phyloP scores from a whole-genome alignment of 208 protist genomes.

The Trypanosoma cruzi region DNA sequence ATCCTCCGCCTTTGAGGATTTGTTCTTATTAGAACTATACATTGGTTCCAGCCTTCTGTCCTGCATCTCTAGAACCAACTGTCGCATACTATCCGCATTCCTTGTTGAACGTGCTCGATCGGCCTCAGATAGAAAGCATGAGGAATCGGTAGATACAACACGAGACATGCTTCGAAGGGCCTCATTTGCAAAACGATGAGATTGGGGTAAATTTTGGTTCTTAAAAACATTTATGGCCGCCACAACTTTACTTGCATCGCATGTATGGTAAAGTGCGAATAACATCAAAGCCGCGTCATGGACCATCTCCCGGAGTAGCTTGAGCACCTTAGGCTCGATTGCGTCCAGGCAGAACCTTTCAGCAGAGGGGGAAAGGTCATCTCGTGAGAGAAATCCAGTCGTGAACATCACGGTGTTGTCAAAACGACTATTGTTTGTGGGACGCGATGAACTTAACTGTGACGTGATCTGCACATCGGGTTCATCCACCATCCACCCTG shows the following conservation, averaged over 20 bases:
- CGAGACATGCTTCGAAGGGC: slow-evolving; percentile 81
- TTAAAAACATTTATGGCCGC: slow-evolving; percentile 51
- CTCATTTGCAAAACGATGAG: slow-evolving; percentile 74
- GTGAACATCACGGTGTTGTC: slow-evolving; percentile 72
- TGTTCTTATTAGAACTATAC: slow-evolving; percentile 18
- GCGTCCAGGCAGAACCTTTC: slow-evolving; percentile 28
- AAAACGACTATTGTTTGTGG: slow-evolving; percentile 81
- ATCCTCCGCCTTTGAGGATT: neutral
- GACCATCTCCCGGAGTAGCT: slow-evolving; percentile 62
- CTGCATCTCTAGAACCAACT: slow-evolving; percentile 79
- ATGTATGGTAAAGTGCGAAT: slow-evolving; percentile 63
- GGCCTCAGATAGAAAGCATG: slow-evolving; percentile 66
- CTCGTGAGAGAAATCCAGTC: slow-evolving; percentile 41
- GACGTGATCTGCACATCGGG: slow-evolving; percentile 79
- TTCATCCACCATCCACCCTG: slow-evolving; percentile 67
- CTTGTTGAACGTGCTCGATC: slow-evolving; percentile 71
- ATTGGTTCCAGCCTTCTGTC: slow-evolving; percentile 58
- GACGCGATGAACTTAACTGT: slow-evolving; percentile 67
- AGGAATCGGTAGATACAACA: slow-evolving; percentile 65
- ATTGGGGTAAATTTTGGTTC: slow-evolving; percentile 49
- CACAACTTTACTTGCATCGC: slow-evolving; percentile 64
- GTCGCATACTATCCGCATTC: slow-evolving; percentile 82
- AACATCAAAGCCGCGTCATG: slow-evolving; percentile 86
- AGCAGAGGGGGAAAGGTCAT: slow-evolving; percentile 46
- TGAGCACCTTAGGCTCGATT: slow-evolving; percentile 33